phyloP scores from a whole-genome alignment of 768 basidiomycete genomes.

The Fomitopsis pulvina region DNA sequence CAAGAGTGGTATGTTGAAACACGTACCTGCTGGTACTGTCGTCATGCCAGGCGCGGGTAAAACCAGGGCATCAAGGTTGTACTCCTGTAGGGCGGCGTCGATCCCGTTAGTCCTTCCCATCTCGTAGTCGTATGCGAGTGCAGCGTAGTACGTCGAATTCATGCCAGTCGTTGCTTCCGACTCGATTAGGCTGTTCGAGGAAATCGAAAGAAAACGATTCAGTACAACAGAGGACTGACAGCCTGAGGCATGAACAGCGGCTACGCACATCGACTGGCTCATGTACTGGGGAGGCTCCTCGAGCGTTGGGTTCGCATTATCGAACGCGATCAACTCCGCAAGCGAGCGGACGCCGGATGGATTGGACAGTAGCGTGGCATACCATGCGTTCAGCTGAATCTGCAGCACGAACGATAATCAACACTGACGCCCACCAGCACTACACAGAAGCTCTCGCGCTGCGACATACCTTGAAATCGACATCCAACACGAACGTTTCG shows the following conservation, averaged over 20 bases:
- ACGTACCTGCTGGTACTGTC: slow-evolving; percentile 4
- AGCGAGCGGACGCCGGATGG: slow-evolving; percentile 25
- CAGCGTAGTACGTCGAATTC: slow-evolving; percentile 21
- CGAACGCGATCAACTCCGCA: slow-evolving; percentile 51
- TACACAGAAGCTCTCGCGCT: not conserved
- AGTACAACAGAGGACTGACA: slow-evolving; percentile 8
- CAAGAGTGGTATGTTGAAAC: not conserved
- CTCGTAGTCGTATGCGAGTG: slow-evolving; percentile 21
- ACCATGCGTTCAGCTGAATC: slow-evolving; percentile 22
- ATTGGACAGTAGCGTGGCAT: slow-evolving; percentile 13
- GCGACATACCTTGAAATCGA: slow-evolving; percentile 48
- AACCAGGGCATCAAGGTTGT: slow-evolving; percentile 25
- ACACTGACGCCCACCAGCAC: not conserved
- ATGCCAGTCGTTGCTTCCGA: slow-evolving; percentile 18
- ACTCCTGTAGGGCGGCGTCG: slow-evolving; percentile 23
- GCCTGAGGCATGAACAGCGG: not conserved
- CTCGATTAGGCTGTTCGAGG: slow-evolving; percentile 16
- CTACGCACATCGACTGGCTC: slow-evolving; percentile 29
- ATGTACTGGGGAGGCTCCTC: slow-evolving; percentile 25
- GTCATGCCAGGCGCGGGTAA: slow-evolving; percentile 26
- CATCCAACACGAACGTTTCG: slow-evolving; percentile 45
- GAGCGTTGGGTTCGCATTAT: slow-evolving; percentile 44
- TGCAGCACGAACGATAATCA: too few species aligned
- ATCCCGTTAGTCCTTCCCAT: slow-evolving; percentile 25
- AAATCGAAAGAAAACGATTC: slow-evolving; percentile 2